These are phyloP conservation scores for Cladosporium sp. DNA, from an alignment of 2,329 filamentous ascomycete genomes.

Conservation along the genomic window DNA sequence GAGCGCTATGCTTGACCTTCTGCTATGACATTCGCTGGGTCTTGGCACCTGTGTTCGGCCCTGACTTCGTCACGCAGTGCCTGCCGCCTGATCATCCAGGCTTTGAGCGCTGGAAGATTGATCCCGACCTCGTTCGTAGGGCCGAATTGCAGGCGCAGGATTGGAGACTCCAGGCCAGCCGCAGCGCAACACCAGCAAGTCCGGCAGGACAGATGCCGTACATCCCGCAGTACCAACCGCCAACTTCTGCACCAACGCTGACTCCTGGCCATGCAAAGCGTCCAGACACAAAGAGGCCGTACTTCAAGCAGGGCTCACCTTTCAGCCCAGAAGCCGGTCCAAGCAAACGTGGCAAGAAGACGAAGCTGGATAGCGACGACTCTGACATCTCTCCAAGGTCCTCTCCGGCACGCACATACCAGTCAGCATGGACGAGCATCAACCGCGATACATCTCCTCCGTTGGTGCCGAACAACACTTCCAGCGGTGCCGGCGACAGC, in stretches of 20 bases:
- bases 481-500: conserved; percentile 1
- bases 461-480: background rate
- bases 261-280: conserved; percentile 5
- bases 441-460: conserved; percentile 16
- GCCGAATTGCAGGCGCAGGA: conserved; percentile 35
- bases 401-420: conserved; percentile 2
- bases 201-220: background rate
- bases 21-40: conserved; percentile 80
- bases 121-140: conserved; percentile 34
- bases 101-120: conserved; percentile 46
- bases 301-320: conserved; percentile 24
- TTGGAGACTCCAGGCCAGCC: conserved; percentile 27
- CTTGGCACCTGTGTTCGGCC: conserved; percentile 85
- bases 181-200: conserved; percentile 14
- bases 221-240: conserved; percentile 16
- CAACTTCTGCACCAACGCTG: conserved; percentile 14
- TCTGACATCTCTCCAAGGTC: conserved; percentile 31
- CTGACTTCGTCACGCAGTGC: conserved; percentile 71
- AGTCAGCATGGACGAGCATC: conserved; percentile 25
- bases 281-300: conserved; percentile 15
- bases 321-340: conserved; percentile 20
- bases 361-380: conserved; percentile 9
- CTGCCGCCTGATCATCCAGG: conserved; percentile 57
- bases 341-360: conserved; percentile 10
- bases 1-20: conserved; percentile 83